These are phyloP conservation scores for Eucalyptus cloeziana DNA, from an alignment of 345 rosid genomes.

Conservation along the genomic window DNA sequence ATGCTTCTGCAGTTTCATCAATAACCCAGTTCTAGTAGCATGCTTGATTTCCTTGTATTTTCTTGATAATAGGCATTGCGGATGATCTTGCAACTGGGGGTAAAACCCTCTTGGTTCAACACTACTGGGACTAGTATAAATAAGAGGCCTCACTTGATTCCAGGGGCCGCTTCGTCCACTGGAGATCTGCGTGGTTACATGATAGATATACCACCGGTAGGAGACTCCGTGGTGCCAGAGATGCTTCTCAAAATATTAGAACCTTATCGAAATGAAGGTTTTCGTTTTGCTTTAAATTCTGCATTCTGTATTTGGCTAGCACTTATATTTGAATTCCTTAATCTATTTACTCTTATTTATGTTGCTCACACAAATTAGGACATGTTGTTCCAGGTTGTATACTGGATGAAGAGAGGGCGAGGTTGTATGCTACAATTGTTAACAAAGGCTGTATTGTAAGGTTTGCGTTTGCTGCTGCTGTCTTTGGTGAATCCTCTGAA, in stretches of 20 bases:
- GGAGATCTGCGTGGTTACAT: slow-evolving; percentile 84
- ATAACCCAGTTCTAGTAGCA: neutral
- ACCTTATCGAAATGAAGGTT: slow-evolving; percentile 84
- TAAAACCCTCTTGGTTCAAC: slow-evolving; percentile 93
- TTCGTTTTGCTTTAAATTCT: neutral
- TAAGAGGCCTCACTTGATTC: slow-evolving; percentile 71
- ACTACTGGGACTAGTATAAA: slow-evolving; percentile 55
- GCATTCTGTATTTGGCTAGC: neutral
- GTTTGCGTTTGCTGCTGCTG: slow-evolving; percentile 96
- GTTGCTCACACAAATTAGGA: neutral
- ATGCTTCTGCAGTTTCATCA: neutral
- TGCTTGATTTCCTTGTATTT: neutral
- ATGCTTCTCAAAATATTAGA: slow-evolving; percentile 94
- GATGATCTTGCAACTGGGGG: slow-evolving; percentile 96
- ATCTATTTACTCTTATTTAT: neutral
- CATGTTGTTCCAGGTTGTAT: slow-evolving; percentile 46
- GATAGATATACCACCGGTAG: slow-evolving; percentile 66
- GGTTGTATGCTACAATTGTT: slow-evolving; percentile 72
- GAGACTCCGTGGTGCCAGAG: slow-evolving; percentile 93
- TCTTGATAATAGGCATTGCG: slow-evolving; percentile 51
- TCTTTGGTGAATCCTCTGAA: slow-evolving; percentile 84
- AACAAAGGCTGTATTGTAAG: slow-evolving; percentile 72
- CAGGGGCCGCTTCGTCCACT: slow-evolving; percentile 52
- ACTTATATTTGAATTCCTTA: neutral
- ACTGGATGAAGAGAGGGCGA: slow-evolving; percentile 81